Evolutionary conservation across 306 rosid genomes (phyloP), one percentile per base, ranked within the genome.

Genomic region (Cucumis melo): DNA sequence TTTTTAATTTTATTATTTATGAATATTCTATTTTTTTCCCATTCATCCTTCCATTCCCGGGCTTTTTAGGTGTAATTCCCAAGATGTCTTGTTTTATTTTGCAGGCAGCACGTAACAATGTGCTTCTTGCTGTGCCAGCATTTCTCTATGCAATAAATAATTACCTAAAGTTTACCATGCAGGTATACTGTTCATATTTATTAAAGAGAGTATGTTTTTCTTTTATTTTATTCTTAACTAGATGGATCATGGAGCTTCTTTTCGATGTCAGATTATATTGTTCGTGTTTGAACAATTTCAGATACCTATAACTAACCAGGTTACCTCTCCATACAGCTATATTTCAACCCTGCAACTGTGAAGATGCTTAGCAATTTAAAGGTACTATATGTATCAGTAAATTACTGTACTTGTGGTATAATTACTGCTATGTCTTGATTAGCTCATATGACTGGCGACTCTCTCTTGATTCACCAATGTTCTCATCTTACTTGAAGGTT

Each of bases 351-450:
- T 76, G 96, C 99, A 55, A 95, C 99, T 15, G 99, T 95, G 87
- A 95, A 95, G 93, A 95, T 95, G 99, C 87, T 95, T 81, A 95
- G 99, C 87, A 95, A 95, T 87, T 81, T 92, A 86, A 95, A 95
- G 99, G 99, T 95, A 88, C 73, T 76, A 83, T 76, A 57, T 78
- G 24, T 67, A 41, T 51, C 29, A 32, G 23, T 48, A 44, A 61
- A 41, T 58, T 38, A 42, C 15, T 60, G n/a, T 55, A 29, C 60
- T 78, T 70, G 61, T 73, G 44, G 76, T 51, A 73, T 11, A 16
- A 5, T 51, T 27, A 27, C 76, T 32, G 58, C 29, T 27, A 27
- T 27, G 29, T 27, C 29, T 27, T 27, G 29, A 27, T 27, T 27
- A 27, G 77, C 65, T 66, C 53, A 74, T 56, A 23, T 4, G 61